Base-by-base conservation (phyloP, 768 basidiomycete species). In the Suillus subalutaceus region DNA sequence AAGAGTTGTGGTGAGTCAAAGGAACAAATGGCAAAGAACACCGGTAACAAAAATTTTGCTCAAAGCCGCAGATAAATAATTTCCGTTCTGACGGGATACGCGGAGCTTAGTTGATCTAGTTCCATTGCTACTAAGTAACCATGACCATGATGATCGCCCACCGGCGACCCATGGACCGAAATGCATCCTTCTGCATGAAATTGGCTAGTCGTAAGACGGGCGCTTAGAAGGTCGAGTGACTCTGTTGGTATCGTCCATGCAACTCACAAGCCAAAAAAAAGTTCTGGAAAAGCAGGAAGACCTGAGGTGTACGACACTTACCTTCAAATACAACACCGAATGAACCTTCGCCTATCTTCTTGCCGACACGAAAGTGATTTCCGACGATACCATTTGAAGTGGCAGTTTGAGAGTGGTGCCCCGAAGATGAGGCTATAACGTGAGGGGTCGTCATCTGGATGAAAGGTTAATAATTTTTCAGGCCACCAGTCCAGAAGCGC, bases 331-430 rank as follows among this genome's bases (percentile, higher is more conserved):
- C 91, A 70, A 99, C 97, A 73, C 97, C 97, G 77, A 99, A 99
- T n/a, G 91, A 93, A 61, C 97, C 97, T 81, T 99, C 97, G 58
- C 97, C 97, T 77, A 99, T 97, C 88, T 98, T 98, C 86, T 97
- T 96, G 61, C 97, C 97, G 62, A 99, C 96, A 69, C 92, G 86
- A 75, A 88, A 93, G 76, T 92, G 88, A 72, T 83, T 88, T 52
- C 92, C 92, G 66, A 93, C 90, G 77, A 93, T 87, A 72, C 90
- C 88, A 78, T 88, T 91, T 48, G 80, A 84, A 37, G 86, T 83
- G 58, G 87, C 80, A 57, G 88, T 84, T 73, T 88, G 86, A 20
- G 87, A 84, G 62, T 86, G 88, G 78, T 91, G 90, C 26, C 81
- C 81, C 55, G 88, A 90, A 66, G 91, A 91, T 48, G 91, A 91